Evolutionary conservation across 306 rosid species (phyloP).

Genomic region (Sicyos edulis): DNA sequence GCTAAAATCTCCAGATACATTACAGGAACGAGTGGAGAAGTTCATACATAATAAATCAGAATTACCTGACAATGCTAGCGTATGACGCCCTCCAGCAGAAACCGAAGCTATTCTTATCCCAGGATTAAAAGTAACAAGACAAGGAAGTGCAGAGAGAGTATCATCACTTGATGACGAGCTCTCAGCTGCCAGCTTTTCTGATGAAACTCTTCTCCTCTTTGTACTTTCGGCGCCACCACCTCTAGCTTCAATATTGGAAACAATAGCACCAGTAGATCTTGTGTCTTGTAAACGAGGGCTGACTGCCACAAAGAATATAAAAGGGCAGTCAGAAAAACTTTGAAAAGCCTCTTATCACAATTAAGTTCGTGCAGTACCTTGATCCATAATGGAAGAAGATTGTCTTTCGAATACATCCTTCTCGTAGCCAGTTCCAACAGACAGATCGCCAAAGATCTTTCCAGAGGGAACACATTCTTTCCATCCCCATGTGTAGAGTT

Average conservation of each 20-base stretch:
- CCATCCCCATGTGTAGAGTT: constrained; percentile 98
- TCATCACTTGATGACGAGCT: constrained; percentile 73
- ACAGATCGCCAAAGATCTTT: constrained; percentile 56
- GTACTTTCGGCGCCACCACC: constrained; percentile 64
- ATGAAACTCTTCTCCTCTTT: constrained; percentile 66
- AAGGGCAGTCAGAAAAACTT: background rate
- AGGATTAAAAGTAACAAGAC: constrained; percentile 71
- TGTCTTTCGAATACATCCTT: constrained; percentile 58
- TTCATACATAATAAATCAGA: constrained; percentile 13
- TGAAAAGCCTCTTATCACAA: constrained; percentile 21
- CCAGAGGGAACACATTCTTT: constrained; percentile 97
- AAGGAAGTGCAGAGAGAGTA: constrained; percentile 65
- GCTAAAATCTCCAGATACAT: background rate
- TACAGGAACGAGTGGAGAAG: constrained; percentile 4
- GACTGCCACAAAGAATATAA: constrained; percentile 39
- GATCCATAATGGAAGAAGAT: constrained; percentile 46
- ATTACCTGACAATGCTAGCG: constrained; percentile 75
- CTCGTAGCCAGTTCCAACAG: constrained; percentile 38
- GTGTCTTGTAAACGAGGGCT: constrained; percentile 62
- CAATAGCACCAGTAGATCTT: constrained; percentile 41
- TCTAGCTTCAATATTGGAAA: constrained; percentile 31
- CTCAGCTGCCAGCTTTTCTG: constrained; percentile 68
- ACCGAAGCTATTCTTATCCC: constrained; percentile 71
- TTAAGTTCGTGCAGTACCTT: constrained; percentile 43
- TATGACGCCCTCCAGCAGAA: constrained; percentile 96